phyloP scores from a whole-genome alignment of 2,329 filamentous ascomycete genomes.

The Talaromyces sp. region DNA sequence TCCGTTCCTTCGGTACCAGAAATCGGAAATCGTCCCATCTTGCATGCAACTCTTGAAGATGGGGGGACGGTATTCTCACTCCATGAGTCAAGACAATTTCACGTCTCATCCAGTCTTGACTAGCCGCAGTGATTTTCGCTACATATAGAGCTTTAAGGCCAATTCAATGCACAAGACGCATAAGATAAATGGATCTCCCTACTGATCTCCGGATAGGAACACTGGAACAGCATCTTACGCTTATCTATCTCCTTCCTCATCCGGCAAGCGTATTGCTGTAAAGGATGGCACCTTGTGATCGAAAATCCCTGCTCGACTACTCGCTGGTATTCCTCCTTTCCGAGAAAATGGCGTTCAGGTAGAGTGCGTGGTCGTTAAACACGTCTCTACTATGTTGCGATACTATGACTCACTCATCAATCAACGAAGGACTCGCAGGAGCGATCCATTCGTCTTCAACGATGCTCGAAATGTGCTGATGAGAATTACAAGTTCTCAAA shows the following conservation, averaged over 20 bases:
- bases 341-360: neutral
- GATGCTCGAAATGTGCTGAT: neutral
- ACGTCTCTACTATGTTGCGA: neutral
- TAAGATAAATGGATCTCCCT: neutral
- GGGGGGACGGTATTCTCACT: neutral
- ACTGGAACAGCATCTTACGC: neutral
- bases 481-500: neutral
- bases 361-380: neutral
- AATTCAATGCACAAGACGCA: neutral
- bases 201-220: neutral
- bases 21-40: neutral
- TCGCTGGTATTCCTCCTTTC: neutral
- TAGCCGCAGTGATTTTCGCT: neutral
- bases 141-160: neutral
- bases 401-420: neutral
- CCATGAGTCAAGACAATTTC: neutral
- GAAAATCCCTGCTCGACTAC: neutral
- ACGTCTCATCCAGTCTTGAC: neutral
- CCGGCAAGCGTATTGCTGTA: neutral
- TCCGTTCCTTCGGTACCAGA: conserved; percentile 9
- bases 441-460: neutral
- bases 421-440: neutral
- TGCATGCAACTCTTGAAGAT: neutral
- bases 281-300: neutral
- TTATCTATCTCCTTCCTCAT: neutral